Evolutionary conservation across 2,329 filamentous ascomycete genomes (phyloP).

Genomic region (Diaporthe helianthi): DNA sequence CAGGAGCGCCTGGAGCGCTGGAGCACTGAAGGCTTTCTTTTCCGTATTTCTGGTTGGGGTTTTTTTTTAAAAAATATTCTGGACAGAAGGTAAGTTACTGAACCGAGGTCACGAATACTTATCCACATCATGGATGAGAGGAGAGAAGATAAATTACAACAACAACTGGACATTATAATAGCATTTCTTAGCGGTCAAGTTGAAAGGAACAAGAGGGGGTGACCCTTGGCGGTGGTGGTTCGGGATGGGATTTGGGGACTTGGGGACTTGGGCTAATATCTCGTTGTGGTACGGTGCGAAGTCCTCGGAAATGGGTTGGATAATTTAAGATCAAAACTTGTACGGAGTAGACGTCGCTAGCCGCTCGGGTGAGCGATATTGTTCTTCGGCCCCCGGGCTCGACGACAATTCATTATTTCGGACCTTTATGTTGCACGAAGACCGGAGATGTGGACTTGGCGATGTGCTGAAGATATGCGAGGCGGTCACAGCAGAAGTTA

Average conservation of each 20-base stretch:
- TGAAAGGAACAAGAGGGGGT: neutral
- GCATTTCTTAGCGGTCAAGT: neutral
- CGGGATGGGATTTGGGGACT: neutral
- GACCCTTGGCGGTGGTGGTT: neutral
- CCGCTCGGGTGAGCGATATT: neutral
- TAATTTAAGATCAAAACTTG: neutral
- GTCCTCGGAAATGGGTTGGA: neutral
- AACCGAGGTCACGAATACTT: neutral
- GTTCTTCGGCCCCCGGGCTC: neutral
- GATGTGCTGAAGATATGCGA: conserved; percentile 8
- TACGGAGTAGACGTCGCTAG: neutral
- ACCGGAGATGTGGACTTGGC: neutral
- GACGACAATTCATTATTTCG: neutral
- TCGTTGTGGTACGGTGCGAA: neutral
- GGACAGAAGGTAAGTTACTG: neutral
- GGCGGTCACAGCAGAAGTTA: neutral
- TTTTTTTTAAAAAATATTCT: neutral
- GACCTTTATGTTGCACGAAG: neutral
- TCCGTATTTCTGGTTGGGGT: neutral
- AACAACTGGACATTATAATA: neutral
- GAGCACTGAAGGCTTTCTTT: neutral
- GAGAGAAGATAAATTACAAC: neutral
- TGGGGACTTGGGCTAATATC: neutral
- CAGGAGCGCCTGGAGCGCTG: conserved; percentile 8
- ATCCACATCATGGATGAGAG: neutral